Evolutionary conservation across 208 protist species (phyloP), one percentile per base, ranked within the genome.

Genomic region (Crithidia thermophila): DNA sequence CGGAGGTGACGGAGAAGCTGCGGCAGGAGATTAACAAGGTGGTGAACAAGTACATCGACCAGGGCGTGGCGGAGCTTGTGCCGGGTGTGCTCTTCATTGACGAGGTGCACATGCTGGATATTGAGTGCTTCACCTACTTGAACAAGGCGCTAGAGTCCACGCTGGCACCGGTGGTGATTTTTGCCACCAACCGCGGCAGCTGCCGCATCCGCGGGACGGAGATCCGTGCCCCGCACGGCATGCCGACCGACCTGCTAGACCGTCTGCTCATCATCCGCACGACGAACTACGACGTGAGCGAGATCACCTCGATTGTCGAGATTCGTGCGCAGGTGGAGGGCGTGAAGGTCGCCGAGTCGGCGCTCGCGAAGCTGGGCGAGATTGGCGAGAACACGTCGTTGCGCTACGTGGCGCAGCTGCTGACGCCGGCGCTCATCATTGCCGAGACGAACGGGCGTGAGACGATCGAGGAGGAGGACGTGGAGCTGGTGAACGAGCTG

Each of bases 21-120:
- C 90, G 99, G 16, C 76, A 85, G 51, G 99, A 99, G 78, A 99
- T 99, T 70, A 99, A 99, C 85, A 99, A 99, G 84, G 96, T 99
- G 69, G 99, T 99, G 18, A 99, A 99, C 81, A 98, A 99, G 77
- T 99, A 99, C 87, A 99, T 99, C 84, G 98, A 99, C 68, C 97
- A 99, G 61, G 99, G 99, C 25, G 93, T 99, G 14, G 99, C 99
- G 16, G 99, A 99, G 81, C 93, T 99, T 13, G 98, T 99, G 42
- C 99, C 99, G 20, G 99, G 99, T 49, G 99, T 99, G 4, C 94
- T 99, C 40, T 99, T 99, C 77, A 98, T 99, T 65, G 99, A 99
- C 79, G 99, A 99, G 85, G 98, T 99, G 37, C 99, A 99, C 84
- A 99, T 99, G 98, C 92, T 99, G 4, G 99, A 99, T 81, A 98